Evolutionary conservation across 306 rosid genomes (phyloP), one percentile per base, ranked within the genome.

Genomic region (Hylodesmum podocarpum): DNA sequence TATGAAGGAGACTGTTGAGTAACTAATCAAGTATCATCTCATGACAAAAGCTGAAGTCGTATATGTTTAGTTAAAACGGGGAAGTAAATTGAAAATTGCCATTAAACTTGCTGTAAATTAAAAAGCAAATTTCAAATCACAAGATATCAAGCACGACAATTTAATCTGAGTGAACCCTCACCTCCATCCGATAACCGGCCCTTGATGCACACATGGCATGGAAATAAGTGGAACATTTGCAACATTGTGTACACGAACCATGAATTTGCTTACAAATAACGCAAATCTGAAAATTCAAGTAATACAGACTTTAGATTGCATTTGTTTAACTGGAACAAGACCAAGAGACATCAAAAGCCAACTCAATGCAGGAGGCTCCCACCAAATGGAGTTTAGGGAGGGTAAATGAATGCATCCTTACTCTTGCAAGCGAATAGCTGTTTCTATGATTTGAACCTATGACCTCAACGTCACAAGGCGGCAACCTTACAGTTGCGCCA

Each of bases 191-290:
- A 81, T 93, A 96, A 76, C 99, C 99, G 25, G 99, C 98, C 72
- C 99, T 88, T 79, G 99, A 96, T 64, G 99, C 99, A 85, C 99
- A 96, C 98, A 93, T 96, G 73, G 99, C 98, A 84, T 96, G 99
- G 84, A 89, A 96, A 91, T 96, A 96, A 83, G 99, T 96, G 40
- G 99, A 96, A 59, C 99, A 96, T 79, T 87, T 96, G 96, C 98
- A 89, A 80, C 99, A 96, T 81, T 96, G 99, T 41, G 94, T 96
- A 85, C 99, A 96, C 0, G 99, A 96, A 67, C 99, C 99, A 61
- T 96, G 99, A 57, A 96, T 89, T 91, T 96, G 99, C 84, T 96
- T 88, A 82, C 99, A 96, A 75, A 96, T 89, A 43, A 96, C 99
- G 76, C 99, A 96, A 80, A 93, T 96, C 99, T 96, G 98, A 79